These are phyloP conservation scores for sorghum (Sorghum bicolor) DNA, from an alignment of 176 grass and related monocot species.

Conservation along the genomic window Sorghum_bicolor_NCBIv3 NC_012878.2:49611501-49612000, in stretches of 20 bases:
- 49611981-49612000: conserved; percentile 69
- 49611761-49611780: conserved; percentile 58
- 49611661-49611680: conserved; percentile 72
- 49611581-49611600: conserved; percentile 75
- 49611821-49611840: conserved; percentile 77
- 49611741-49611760: conserved; percentile 83
- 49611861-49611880: conserved; percentile 68
- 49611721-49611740: conserved; percentile 93
- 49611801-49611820: conserved; percentile 83
- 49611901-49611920: conserved; percentile 83
- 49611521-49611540: conserved; percentile 78
- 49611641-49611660: conserved; percentile 83
- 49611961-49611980: conserved; percentile 81
- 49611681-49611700: conserved; percentile 72
- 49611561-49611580: conserved; percentile 72
- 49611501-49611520: conserved; percentile 68
- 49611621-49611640: conserved; percentile 84
- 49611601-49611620: conserved; percentile 86
- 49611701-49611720: conserved; percentile 87
- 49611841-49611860: conserved; percentile 71
- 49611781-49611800: conserved; percentile 59
- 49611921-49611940: conserved; percentile 90
- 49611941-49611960: conserved; percentile 76
- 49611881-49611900: conserved; percentile 54
- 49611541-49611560: conserved; percentile 83